Percentiles rank a stretch among this genome's conserved stretches.
Evolutionary conservation across 2,329 filamentous ascomycete species (phyloP).

Genomic region (Penicillium crustosum): DNA sequence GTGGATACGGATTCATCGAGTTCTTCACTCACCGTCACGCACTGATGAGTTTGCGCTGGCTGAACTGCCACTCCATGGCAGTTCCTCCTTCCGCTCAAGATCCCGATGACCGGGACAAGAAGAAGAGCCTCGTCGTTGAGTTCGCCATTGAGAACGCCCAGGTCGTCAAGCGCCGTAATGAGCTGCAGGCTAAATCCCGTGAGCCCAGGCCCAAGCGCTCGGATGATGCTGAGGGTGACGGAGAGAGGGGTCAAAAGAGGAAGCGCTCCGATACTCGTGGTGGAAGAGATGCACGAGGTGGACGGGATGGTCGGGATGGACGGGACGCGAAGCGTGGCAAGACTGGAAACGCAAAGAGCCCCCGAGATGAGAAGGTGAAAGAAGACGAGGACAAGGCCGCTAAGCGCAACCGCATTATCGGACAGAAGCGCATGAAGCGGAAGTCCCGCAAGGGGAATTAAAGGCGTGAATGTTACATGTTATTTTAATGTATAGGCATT

Average conservation of each 20-base stretch:
- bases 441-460: constrained; percentile 55
- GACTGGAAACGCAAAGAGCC: background rate
- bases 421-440: constrained; percentile 76
- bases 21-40: constrained; percentile 92
- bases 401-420: constrained; percentile 74
- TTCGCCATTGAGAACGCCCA: constrained; percentile 98
- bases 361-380: constrained; percentile 28
- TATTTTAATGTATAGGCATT: constrained; percentile 19
- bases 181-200: constrained; percentile 32
- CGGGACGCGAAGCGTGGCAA: constrained; percentile 31
- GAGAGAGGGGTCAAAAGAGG: constrained; percentile 33
- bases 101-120: constrained; percentile 61
- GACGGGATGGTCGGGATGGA: constrained; percentile 8
- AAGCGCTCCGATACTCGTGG: constrained; percentile 31
- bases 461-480: constrained; percentile 18
- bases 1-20: constrained; percentile 97
- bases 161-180: constrained; percentile 74
- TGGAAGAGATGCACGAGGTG: constrained; percentile 2
- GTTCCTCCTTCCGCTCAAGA: constrained; percentile 32
- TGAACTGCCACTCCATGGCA: constrained; percentile 73
- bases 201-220: constrained; percentile 27
- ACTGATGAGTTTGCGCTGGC: constrained; percentile 88
- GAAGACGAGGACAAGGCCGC: constrained; percentile 56
- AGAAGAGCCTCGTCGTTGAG: constrained; percentile 88
- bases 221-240: constrained; percentile 28